phyloP scores from a whole-genome alignment of 2,329 filamentous ascomycete genomes.

The Aspergillus pseudoterreus region DNA sequence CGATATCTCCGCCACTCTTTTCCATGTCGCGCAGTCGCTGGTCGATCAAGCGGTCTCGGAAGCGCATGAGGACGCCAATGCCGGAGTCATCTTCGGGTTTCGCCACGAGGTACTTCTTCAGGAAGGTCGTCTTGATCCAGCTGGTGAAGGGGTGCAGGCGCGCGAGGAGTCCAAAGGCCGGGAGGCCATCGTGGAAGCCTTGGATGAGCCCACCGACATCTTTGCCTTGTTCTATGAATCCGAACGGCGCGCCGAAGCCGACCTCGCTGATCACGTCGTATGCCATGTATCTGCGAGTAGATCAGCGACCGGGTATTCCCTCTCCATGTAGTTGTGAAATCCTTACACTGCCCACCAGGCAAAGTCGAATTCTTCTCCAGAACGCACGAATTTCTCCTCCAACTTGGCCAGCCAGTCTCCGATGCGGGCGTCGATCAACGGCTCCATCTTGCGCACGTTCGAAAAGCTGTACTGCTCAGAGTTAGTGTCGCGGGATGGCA shows the following conservation, averaged over 20 bases:
- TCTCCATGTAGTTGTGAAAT: background rate
- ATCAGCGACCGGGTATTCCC: background rate
- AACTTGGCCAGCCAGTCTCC: conserved; percentile 50
- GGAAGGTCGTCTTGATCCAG: conserved; percentile 52
- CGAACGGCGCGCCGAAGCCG: conserved; percentile 54
- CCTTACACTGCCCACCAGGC: conserved; percentile 51
- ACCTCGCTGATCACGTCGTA: conserved; percentile 58
- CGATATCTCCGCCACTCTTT: conserved; percentile 42
- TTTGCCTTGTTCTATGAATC: conserved; percentile 51
- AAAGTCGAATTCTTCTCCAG: conserved; percentile 51
- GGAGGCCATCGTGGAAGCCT: conserved; percentile 52
- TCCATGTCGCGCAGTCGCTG: conserved; percentile 49
- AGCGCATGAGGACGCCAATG: conserved; percentile 56
- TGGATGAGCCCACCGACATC: conserved; percentile 55
- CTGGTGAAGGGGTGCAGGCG: conserved; percentile 53
- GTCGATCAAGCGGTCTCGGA: conserved; percentile 52
- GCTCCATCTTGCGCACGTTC: conserved; percentile 59
- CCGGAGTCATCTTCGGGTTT: conserved; percentile 52
- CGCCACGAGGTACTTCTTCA: conserved; percentile 53
- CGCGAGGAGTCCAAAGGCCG: conserved; percentile 50
- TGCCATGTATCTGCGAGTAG: conserved; percentile 44
- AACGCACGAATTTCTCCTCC: conserved; percentile 43
- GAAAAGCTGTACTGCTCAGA: conserved; percentile 47
- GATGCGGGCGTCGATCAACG: conserved; percentile 51
- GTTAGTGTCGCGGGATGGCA: conserved; percentile 1